Conservation (phyloP, 129 eudicot genomes). For the Chrysanthemum makinoi region DNA sequence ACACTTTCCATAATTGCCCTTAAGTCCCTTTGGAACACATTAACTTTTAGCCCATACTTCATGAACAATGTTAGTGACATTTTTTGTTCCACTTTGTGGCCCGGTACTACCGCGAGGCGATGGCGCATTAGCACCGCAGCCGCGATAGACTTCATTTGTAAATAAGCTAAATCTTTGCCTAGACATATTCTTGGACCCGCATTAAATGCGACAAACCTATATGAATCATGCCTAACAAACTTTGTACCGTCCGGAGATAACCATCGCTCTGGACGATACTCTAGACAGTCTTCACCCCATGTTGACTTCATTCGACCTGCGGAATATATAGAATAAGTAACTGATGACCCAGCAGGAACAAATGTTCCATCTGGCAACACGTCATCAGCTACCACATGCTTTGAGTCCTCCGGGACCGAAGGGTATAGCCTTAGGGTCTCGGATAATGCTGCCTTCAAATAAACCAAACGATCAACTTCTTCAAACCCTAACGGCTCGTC, state of each 20-base stretch:
- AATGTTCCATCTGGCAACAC: slow-evolving; percentile 80
- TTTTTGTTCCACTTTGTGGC: slow-evolving; percentile 82
- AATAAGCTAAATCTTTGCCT: slow-evolving; percentile 73
- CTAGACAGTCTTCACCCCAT: slow-evolving; percentile 83
- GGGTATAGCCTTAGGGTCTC: slow-evolving; percentile 83
- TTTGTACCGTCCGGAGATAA: slow-evolving; percentile 49
- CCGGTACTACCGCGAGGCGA: slow-evolving; percentile 51
- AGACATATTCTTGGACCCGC: slow-evolving; percentile 84
- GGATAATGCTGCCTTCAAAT: slow-evolving; percentile 70
- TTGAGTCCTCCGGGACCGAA: slow-evolving; percentile 88
- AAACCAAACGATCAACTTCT: slow-evolving; percentile 71
- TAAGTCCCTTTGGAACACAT: slow-evolving; percentile 59
- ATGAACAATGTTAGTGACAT: slow-evolving; percentile 87
- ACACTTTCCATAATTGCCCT: slow-evolving; percentile 33
- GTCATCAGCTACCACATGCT: slow-evolving; percentile 69
- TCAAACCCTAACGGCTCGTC: slow-evolving; percentile 66
- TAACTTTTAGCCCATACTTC: slow-evolving; percentile 70
- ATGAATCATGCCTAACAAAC: slow-evolving; percentile 54
- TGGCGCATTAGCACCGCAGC: slow-evolving; percentile 83
- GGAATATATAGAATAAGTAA: slow-evolving; percentile 79
- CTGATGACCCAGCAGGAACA: slow-evolving; percentile 75
- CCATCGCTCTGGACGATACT: slow-evolving; percentile 81
- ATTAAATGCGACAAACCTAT: slow-evolving; percentile 71
- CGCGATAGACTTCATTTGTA: slow-evolving; percentile 85
- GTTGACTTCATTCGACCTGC: slow-evolving; percentile 72